Base-by-base conservation (phyloP, 176 grass and related monocot species). In the Carex littledalei region DNA sequence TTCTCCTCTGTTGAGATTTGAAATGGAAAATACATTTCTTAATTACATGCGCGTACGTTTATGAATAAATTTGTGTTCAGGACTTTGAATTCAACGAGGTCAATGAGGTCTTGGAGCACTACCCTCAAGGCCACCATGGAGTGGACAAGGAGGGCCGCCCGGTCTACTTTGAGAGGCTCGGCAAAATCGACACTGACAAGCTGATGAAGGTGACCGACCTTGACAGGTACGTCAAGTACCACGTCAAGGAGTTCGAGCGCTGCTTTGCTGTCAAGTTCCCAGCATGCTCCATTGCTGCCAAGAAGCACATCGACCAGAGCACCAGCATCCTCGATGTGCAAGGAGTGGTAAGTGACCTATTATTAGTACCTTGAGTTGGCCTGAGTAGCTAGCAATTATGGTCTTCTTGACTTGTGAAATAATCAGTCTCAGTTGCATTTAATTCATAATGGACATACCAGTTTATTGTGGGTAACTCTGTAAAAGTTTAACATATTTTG, bases 51-150 rank as follows among this genome's bases (percentile, higher is more conserved):
- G 13, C 12, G 21, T 73, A 22, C 12, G 21, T 73, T 84, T 26
- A 3, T 8, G 14, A 81, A 63, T 13, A 35, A 49, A 81, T 14
- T 21, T 31, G 24, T 68, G 7, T 61, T 47, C 64, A 92, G 88
- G 93, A 99, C 1, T 99, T 92, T 85, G 65, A 86, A 63, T 99
- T 95, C 90, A 87, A 88, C 15, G 96, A 99, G 90, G 31, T 95
- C n/a, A 89, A 94, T 21, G 87, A 99, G 82, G 96, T 99, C 57
- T 81, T 99, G 55, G 88, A 95, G 81, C 90, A 99, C 84, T 99
- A 99, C 78, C 96, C 96, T 32, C 96, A 99, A 89, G 96, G 96
- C 11, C 91, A 99, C 84, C 96, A 99, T 29, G 96, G 96, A 17
- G 96, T 99, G 0, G 96, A 99, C 84, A 89, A 88, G 81, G 96